Evolutionary conservation across 768 basidiomycete genomes (phyloP).

Genomic region (Rhizopogon sp.): DNA sequence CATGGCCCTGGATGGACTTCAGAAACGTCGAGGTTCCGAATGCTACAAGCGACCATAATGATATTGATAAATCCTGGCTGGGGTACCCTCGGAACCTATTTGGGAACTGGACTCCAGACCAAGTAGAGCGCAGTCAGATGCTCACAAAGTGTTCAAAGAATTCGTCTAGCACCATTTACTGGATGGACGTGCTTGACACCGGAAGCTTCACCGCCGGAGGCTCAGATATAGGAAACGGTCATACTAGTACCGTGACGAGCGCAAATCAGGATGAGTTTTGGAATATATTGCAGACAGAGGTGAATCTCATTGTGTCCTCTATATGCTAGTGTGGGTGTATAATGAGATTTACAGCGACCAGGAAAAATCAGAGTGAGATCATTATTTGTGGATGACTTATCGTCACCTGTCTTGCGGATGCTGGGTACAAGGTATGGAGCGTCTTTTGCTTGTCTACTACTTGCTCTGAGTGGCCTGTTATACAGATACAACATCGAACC

Average conservation of each 20-base stretch:
- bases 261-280: constrained; percentile 30
- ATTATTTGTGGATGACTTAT: constrained; percentile 46
- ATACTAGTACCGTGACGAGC: constrained; percentile 1
- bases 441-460: neutral
- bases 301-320: constrained; percentile 18
- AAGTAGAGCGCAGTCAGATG: constrained; percentile 27
- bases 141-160: constrained; percentile 12
- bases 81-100: constrained; percentile 26
- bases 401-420: constrained; percentile 49
- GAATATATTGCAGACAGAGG: constrained; percentile 23
- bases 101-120: constrained; percentile 27
- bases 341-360: constrained; percentile 26
- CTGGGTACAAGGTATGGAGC: constrained; percentile 45
- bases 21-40: neutral
- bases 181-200: constrained; percentile 15
- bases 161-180: constrained; percentile 15
- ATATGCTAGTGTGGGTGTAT: neutral
- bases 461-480: neutral
- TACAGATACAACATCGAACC: constrained; percentile 51
- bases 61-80: neutral
- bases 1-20: constrained; percentile 30
- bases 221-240: neutral
- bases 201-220: constrained; percentile 8
- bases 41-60: too few species aligned
- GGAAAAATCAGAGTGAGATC: constrained; percentile 38